These are phyloP conservation scores for Blastobotrys muscicola DNA, from an alignment of 805 yeast genomes.

Conservation along the genomic window DNA sequence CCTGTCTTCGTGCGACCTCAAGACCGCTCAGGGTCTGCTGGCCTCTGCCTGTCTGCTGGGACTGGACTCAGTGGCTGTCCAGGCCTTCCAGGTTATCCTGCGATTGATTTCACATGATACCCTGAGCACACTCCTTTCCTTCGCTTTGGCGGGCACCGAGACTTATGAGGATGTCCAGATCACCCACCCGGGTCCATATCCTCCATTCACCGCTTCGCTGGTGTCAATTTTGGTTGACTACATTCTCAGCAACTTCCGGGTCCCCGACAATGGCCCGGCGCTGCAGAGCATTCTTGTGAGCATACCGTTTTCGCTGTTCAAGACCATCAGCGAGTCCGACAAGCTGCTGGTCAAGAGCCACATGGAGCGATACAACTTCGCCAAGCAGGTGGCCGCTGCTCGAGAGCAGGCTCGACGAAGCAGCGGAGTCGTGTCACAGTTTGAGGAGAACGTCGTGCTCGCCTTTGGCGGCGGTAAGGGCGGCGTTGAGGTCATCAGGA, in stretches of 20 bases:
- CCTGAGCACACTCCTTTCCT: constrained; percentile 16
- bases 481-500: constrained; percentile 23
- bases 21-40: constrained; percentile 21
- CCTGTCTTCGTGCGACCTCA: constrained; percentile 12
- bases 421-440: constrained; percentile 4
- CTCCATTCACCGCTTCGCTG: constrained; percentile 22
- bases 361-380: constrained; percentile 26
- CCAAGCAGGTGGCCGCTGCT: constrained; percentile 20
- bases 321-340: constrained; percentile 23
- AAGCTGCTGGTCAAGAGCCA: constrained; percentile 17
- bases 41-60: constrained; percentile 25
- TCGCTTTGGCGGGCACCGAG: constrained; percentile 15
- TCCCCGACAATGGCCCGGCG: constrained; percentile 4
- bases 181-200: constrained; percentile 23
- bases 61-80: constrained; percentile 19
- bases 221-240: constrained; percentile 16
- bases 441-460: constrained; percentile 28
- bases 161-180: constrained; percentile 11
- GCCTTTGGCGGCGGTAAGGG: constrained; percentile 29
- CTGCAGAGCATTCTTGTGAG: constrained; percentile 13
- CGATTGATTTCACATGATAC: constrained; percentile 12
- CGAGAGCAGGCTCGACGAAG: constrained; percentile 18
- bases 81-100: constrained; percentile 18
- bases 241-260: constrained; percentile 14
- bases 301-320: constrained; percentile 24